Base-by-base conservation (phyloP, 345 rosid genomes). In the Turnera subulata region DNA sequence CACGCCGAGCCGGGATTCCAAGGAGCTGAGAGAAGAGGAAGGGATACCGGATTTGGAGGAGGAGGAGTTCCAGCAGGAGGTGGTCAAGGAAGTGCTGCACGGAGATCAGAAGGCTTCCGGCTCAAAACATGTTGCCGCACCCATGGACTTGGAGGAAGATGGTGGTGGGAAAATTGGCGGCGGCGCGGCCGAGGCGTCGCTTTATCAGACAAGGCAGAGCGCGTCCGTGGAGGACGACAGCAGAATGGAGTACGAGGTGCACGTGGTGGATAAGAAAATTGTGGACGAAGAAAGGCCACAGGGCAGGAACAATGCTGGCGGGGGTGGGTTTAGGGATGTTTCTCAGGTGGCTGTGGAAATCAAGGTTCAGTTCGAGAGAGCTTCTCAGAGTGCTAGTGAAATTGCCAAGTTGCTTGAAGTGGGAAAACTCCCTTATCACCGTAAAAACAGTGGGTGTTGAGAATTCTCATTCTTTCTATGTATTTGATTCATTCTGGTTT, bases 1-100 rank as follows among this genome's bases (percentile, higher is more conserved):
- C 39, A 71, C 83, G 16, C 86, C 95, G 17, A 80, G 80, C 56
- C 58, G 91, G 73, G 78, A 94, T 56, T 94, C 81, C 1, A 84
- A 71, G 69, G 97, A 89, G 46, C 51, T 86, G 46, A 79, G 99
- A 54, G 95, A 94, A 37, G 93, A 79, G 67, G 99, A 94, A 59
- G 97, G 96, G 46, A 90, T 94, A 5, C 99, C 99, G 56, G 99
- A 94, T 56, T 75, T 94, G 73, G 99, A 94, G 72, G 91, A 90
- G 9, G 97, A 84, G 52, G 82, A 82, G 57, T 73, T 54, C 11
- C 82, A 70, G 9, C 77, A 74, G 37, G 95, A 88, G 71, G 84
- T 77, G 29, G 93, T 90, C 35, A 90, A 85, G 67, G 67, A 90
- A 70, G 89, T 90, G 20, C 35, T 29, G 35, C 72, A 77, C 22